Percentiles rank a stretch among this genome's conserved stretches.
Evolutionary conservation across 1,284 basidiomycete genomes (phyloP).

Genomic region (Fomes fomentarius): DNA sequence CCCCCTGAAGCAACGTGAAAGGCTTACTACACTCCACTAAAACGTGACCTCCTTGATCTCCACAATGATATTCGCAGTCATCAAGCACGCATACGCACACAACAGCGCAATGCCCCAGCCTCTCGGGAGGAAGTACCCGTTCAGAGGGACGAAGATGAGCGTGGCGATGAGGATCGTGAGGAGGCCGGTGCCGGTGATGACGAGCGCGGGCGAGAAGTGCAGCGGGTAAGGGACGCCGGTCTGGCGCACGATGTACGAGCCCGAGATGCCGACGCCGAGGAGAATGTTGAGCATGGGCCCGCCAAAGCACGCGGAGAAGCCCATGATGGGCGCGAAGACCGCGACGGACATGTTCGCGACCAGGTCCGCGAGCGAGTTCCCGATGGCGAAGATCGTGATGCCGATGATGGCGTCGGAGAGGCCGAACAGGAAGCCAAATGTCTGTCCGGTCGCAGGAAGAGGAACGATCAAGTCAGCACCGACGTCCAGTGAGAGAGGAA

Average conservation of each 20-base stretch:
- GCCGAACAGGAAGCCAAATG: constrained; percentile 91
- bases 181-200: constrained; percentile 83
- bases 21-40: too few relatives aligned
- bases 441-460: constrained; percentile 46
- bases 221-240: constrained; percentile 67
- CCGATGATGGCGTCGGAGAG: constrained; percentile 98
- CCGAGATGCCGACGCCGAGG: constrained; percentile 84
- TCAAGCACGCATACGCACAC: constrained; percentile 70
- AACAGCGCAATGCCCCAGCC: constrained; percentile 85
- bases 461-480: not conserved
- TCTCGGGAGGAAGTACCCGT: constrained; percentile 80
- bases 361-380: constrained; percentile 94
- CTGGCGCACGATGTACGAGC: constrained; percentile 71
- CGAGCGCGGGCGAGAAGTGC: constrained; percentile 80
- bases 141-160: constrained; percentile 84
- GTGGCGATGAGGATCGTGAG: constrained; percentile 76
- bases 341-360: constrained; percentile 97
- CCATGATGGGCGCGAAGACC: constrained; percentile 86
- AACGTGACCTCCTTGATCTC: too few relatives aligned
- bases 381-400: constrained; percentile 94
- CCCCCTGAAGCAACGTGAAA: too few relatives aligned
- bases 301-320: constrained; percentile 92
- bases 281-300: constrained; percentile 98
- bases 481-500: constrained; percentile 6
- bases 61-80: constrained; percentile 77